A percentile compares a stretch with the other conserved stretches of the same genome.
Conservation (phyloP, 2,329 filamentous ascomycete species). For the Exserohilum turcica region DNA sequence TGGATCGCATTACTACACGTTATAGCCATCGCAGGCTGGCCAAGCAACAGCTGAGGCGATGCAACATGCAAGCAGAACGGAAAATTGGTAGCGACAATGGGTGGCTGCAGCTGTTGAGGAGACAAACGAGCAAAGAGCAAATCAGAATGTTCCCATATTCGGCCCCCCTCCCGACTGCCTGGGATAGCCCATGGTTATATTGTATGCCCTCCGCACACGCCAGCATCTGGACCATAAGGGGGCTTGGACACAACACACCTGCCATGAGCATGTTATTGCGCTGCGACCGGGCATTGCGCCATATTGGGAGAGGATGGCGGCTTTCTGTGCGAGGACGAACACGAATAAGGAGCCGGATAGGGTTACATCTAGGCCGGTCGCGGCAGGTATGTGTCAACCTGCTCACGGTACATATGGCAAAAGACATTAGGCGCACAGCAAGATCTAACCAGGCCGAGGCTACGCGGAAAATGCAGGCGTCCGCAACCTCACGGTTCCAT, state of each 20-base stretch:
- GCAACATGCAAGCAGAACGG: not conserved
- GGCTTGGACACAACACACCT: not conserved
- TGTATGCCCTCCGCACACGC: not conserved
- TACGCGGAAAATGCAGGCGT: not conserved
- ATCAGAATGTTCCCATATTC: not conserved
- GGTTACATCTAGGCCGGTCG: constrained; percentile 8
- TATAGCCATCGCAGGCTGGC: not conserved
- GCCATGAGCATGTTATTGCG: not conserved
- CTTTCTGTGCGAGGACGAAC: not conserved
- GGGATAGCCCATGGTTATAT: not conserved
- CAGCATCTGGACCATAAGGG: not conserved
- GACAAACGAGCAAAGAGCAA: not conserved
- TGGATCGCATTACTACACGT: not conserved
- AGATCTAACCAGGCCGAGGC: constrained; percentile 7
- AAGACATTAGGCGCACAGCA: not conserved
- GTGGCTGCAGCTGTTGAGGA: not conserved
- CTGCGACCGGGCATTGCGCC: not conserved
- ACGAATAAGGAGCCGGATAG: constrained; percentile 1
- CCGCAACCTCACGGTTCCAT: not conserved
- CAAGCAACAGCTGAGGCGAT: not conserved
- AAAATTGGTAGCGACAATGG: not conserved
- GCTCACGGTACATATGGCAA: not conserved
- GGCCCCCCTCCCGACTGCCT: not conserved
- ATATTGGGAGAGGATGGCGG: not conserved
- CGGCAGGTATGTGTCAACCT: constrained; percentile 15